Base-by-base conservation (phyloP, 2,329 filamentous ascomycete genomes). In the Pestalotiopsis sp. region DNA sequence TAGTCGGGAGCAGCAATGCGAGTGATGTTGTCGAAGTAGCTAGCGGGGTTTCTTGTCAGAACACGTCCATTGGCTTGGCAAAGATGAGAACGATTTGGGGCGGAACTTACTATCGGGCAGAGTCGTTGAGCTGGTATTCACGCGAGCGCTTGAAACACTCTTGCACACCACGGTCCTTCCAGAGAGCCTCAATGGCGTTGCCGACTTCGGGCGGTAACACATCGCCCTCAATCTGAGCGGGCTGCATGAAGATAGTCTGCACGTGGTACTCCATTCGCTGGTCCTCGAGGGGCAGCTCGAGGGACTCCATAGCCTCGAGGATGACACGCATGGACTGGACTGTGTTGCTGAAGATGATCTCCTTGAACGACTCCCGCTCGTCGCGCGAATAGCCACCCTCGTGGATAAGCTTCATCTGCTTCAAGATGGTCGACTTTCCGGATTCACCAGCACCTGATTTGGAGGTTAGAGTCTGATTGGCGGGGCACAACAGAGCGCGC, bases 401-500 rank as follows among this genome's bases (percentile, higher is more conserved):
- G 82, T 99, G 94, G 78, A 99, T 99, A 78, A 99, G 92, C 88
- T 98, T 99, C 94, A 97, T 97, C 87, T 97, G 94, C 85, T 97
- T 97, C 76, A 97, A 86, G 76, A 97, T 97, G 39, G 94, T 97
- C 68, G 94, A 97, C 84, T 97, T 97, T 82, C 94, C 94, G 75
- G 94, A 97, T 90, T 99, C 96, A 92, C 96, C 95, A 84, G 96
- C 96, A 88, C 94, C 94, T 97, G 77, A 71, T 69, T 75, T 67
- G 75, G 72, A 65, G 23, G 57, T 59, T 36, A 59, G 57, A 59
- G 65, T 25, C 52, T 66, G 65, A 36, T 23, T 66, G 68, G 31
- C 65, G 62, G 39, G 36, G 57, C 23, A 25, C 13, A 6, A 27
- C 38, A 25, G 13, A 59, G 55, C 4, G 27, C 14, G 49, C 13